Conservation (phyloP, 208 protist species). For the Trypanosoma avium region DNA sequence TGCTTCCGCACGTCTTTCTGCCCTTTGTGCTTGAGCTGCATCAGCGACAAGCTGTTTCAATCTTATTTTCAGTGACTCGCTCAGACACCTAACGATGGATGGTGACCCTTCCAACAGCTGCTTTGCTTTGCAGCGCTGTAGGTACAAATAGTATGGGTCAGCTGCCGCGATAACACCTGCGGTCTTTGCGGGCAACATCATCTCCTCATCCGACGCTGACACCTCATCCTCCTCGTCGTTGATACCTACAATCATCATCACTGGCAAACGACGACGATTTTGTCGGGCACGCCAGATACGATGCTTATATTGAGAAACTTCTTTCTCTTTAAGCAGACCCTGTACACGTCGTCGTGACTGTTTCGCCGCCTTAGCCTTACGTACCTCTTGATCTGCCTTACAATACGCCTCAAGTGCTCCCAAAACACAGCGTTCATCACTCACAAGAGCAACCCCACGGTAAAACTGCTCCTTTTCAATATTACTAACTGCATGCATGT, state of each 20-base stretch:
- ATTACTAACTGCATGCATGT: slow-evolving; percentile 19
- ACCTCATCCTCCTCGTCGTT: slow-evolving; percentile 31
- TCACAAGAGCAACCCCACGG: slow-evolving; percentile 45
- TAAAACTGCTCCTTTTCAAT: slow-evolving; percentile 43
- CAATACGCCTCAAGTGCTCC: slow-evolving; percentile 45
- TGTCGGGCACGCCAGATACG: slow-evolving; percentile 45
- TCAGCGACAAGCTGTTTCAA: slow-evolving; percentile 42
- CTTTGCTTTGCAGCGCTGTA: slow-evolving; percentile 36
- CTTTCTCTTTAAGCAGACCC: slow-evolving; percentile 22
- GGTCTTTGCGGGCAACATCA: neutral
- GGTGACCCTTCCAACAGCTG: slow-evolving; percentile 20
- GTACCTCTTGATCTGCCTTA: slow-evolving; percentile 43
- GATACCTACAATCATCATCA: slow-evolving; percentile 20
- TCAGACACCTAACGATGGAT: slow-evolving; percentile 30
- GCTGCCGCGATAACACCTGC: slow-evolving; percentile 14
- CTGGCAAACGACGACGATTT: slow-evolving; percentile 31
- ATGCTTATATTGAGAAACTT: slow-evolving; percentile 48
- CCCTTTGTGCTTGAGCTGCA: slow-evolving; percentile 22
- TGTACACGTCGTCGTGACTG: slow-evolving; percentile 20
- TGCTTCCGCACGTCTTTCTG: slow-evolving; percentile 28
- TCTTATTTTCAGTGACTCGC: slow-evolving; percentile 43
- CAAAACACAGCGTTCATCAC: slow-evolving; percentile 53
- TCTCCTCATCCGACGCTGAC: slow-evolving; percentile 6
- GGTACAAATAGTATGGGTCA: slow-evolving; percentile 54
- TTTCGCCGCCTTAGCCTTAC: slow-evolving; percentile 31